Percentiles rank a stretch among this genome's conserved stretches.
These are phyloP conservation scores for Hymenoscyphus scutula DNA, from an alignment of 2,329 filamentous ascomycete genomes.

Conservation along the genomic window DNA sequence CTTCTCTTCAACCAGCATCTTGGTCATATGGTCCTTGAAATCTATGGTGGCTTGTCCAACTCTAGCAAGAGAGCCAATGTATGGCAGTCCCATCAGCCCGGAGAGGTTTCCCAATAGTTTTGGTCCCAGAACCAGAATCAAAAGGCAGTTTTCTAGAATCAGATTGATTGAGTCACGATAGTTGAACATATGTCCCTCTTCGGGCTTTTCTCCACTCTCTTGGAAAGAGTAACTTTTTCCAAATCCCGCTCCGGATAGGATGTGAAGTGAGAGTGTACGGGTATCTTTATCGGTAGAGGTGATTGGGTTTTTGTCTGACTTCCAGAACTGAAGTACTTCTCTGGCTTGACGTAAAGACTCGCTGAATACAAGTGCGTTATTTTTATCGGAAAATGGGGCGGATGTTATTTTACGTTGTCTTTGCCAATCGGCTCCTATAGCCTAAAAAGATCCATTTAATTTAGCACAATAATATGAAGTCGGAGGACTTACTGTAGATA, in stretches of 20 bases:
- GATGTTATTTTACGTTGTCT: constrained; percentile 41
- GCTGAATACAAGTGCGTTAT: constrained; percentile 40
- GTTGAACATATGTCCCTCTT: constrained; percentile 8
- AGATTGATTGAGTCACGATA: constrained; percentile 5
- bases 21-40: constrained; percentile 8
- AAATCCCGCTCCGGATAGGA: constrained; percentile 52
- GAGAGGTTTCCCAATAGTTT: not conserved
- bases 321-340: constrained; percentile 34
- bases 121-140: constrained; percentile 3
- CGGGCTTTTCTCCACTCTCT: not conserved
- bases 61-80: not conserved
- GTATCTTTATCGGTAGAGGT: constrained; percentile 37
- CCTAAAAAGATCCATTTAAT: not conserved
- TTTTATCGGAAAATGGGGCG: not conserved
- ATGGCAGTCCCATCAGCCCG: not conserved
- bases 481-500: constrained; percentile 8
- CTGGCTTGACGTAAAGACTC: constrained; percentile 37
- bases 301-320: constrained; percentile 7
- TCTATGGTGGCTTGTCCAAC: constrained; percentile 3
- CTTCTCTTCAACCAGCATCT: constrained; percentile 3
- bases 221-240: constrained; percentile 26
- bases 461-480: not conserved
- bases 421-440: constrained; percentile 38
- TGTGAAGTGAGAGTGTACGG: constrained; percentile 49
- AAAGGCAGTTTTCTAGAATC: constrained; percentile 7